phyloP scores from a whole-genome alignment of 768 basidiomycete genomes.

The Pisolithus tinctorius region DNA sequence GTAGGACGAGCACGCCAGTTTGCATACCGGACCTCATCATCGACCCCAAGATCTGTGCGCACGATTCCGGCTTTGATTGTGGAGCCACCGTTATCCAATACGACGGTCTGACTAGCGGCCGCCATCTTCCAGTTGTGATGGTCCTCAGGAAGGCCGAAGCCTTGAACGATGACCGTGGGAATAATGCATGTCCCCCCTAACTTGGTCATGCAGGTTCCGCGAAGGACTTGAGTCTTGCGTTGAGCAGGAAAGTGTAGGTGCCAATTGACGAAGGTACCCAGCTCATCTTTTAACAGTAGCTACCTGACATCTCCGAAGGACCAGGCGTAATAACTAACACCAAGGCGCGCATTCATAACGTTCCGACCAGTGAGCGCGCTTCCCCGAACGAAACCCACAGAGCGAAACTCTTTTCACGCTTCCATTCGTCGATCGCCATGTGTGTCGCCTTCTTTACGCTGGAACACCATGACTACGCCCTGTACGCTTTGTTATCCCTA shows the following conservation, averaged over 20 bases:
- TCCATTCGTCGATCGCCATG: slow-evolving; percentile 35
- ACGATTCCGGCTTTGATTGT: slow-evolving; percentile 71
- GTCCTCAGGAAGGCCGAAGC: not conserved
- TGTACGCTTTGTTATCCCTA: slow-evolving; percentile 38
- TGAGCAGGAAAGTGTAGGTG: too few relatives aligned
- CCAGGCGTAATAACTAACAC: not conserved
- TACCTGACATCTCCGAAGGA: not conserved
- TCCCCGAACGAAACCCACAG: not conserved
- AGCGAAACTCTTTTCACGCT: not conserved
- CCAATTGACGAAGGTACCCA: too few relatives aligned
- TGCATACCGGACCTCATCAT: slow-evolving; percentile 20
- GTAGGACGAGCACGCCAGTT: not conserved
- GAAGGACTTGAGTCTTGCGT: too few relatives aligned
- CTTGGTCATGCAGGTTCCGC: too few relatives aligned
- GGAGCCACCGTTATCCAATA: slow-evolving; percentile 85
- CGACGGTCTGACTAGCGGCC: slow-evolving; percentile 36
- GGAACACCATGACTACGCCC: slow-evolving; percentile 68
- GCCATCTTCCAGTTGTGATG: not conserved
- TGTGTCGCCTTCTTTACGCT: slow-evolving; percentile 77
- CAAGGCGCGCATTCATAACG: too few relatives aligned
- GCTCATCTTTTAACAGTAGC: not conserved
- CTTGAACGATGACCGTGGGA: not conserved
- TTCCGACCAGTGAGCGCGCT: not conserved
- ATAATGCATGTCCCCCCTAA: not conserved
- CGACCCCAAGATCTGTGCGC: slow-evolving; percentile 16